Conservation (phyloP, 2,329 filamentous ascomycete genomes). For the Claviceps digitariae region DNA sequence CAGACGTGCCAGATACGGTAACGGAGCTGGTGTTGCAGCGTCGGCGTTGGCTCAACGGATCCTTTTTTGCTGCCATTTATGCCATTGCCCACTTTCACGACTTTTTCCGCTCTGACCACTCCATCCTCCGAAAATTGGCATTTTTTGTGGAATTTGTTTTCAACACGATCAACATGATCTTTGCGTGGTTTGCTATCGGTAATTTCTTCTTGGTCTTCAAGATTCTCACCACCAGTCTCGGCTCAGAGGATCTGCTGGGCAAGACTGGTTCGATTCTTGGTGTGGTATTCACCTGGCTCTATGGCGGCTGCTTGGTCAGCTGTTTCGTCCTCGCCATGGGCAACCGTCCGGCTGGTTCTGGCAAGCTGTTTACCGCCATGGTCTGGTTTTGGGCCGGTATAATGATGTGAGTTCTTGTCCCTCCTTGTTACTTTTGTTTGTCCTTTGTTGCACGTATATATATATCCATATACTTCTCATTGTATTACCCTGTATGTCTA, state of each 20-base stretch:
- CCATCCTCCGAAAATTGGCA: constrained; percentile 71
- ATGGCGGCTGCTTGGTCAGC: constrained; percentile 79
- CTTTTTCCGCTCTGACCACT: constrained; percentile 88
- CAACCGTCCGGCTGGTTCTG: constrained; percentile 87
- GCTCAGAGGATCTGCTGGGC: constrained; percentile 54
- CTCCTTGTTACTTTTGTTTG: neutral
- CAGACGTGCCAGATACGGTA: constrained; percentile 88
- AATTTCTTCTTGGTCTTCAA: constrained; percentile 99
- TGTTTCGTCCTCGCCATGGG: constrained; percentile 93
- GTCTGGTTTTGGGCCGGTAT: constrained; percentile 97
- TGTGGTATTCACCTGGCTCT: constrained; percentile 91
- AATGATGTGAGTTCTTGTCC: constrained; percentile 56
- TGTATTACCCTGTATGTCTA: too few species aligned
- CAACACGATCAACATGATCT: constrained; percentile 92
- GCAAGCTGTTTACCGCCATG: constrained; percentile 89
- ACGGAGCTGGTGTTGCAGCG: constrained; percentile 92
- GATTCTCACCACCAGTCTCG: constrained; percentile 81
- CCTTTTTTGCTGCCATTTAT: constrained; percentile 96
- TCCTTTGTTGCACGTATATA: too few species aligned
- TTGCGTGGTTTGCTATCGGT: constrained; percentile 95
- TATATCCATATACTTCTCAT: too few species aligned
- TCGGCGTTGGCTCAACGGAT: constrained; percentile 93
- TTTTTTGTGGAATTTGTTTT: constrained; percentile 90
- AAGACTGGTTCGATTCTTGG: constrained; percentile 67
- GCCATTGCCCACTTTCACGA: constrained; percentile 91